Evolutionary conservation across 306 rosid species (phyloP).

Genomic region (Pachyrhizus erosus): DNA sequence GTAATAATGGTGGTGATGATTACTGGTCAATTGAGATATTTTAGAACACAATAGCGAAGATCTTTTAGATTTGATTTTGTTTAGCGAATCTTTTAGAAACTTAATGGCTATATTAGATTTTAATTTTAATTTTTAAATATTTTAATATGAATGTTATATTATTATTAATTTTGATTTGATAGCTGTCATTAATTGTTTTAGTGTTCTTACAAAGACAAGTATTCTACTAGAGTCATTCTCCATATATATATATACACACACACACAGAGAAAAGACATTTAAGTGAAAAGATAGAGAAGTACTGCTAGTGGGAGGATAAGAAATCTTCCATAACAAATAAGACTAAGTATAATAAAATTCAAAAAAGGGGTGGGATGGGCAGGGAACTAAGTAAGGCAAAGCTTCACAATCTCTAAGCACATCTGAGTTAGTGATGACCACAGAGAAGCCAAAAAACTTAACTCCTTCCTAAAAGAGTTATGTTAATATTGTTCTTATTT

Average conservation of each 20-base stretch:
- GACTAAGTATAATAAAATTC: not conserved
- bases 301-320: not conserved
- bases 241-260: not conserved
- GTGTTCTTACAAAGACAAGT: too few species aligned
- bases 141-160: too few species aligned
- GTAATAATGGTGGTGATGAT: too few species aligned
- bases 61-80: too few species aligned
- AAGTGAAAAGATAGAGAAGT: not conserved
- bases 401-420: not conserved
- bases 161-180: too few species aligned
- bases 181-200: too few species aligned
- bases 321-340: conserved; percentile 3
- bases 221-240: too few species aligned
- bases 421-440: not conserved
- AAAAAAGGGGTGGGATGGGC: not conserved
- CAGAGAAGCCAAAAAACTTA: not conserved
- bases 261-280: not conserved
- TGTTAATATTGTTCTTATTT: conserved; percentile 1
- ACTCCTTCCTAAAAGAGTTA: not conserved
- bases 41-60: too few species aligned
- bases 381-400: not conserved
- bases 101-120: too few species aligned
- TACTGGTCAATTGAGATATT: too few species aligned
- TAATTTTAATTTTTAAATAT: too few species aligned
- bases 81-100: too few species aligned